These are phyloP conservation scores for Rhizopogon rudus DNA, from an alignment of 768 basidiomycete species.

Conservation along the genomic window DNA sequence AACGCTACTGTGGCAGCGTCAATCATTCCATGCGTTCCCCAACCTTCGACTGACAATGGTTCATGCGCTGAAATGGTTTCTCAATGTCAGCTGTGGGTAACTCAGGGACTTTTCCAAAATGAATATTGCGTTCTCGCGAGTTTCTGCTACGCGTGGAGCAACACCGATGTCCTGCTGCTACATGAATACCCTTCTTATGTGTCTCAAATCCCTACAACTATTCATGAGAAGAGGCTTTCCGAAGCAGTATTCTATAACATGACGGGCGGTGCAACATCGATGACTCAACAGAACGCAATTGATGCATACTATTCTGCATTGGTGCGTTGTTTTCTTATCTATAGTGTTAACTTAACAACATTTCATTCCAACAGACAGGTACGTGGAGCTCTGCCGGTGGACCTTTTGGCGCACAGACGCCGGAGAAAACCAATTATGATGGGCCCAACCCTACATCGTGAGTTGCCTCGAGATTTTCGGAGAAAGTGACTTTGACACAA, in stretches of 20 bases:
- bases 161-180: conserved; percentile 15
- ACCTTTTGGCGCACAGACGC: conserved; percentile 1
- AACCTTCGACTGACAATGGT: conserved; percentile 17
- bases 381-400: conserved; percentile 9
- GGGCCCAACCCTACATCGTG: conserved; percentile 20
- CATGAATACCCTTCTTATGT: conserved; percentile 9
- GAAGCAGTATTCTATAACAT: conserved; percentile 15
- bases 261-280: conserved; percentile 11
- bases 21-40: conserved; percentile 11
- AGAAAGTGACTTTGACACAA: background rate
- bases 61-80: conserved; percentile 13
- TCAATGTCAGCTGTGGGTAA: conserved; percentile 16
- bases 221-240: conserved; percentile 10
- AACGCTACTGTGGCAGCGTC: background rate
- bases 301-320: conserved; percentile 17
- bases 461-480: background rate
- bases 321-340: conserved; percentile 6
- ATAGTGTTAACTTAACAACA: background rate
- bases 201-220: conserved; percentile 6
- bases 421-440: conserved; percentile 5
- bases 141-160: conserved; percentile 19
- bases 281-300: conserved; percentile 16
- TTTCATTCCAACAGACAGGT: conserved; percentile 8
- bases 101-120: conserved; percentile 19
- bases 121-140: conserved; percentile 19